Base-by-base conservation (phyloP, 495 filamentous ascomycete genomes). In the Hypomontagnella submonticulosa region DNA sequence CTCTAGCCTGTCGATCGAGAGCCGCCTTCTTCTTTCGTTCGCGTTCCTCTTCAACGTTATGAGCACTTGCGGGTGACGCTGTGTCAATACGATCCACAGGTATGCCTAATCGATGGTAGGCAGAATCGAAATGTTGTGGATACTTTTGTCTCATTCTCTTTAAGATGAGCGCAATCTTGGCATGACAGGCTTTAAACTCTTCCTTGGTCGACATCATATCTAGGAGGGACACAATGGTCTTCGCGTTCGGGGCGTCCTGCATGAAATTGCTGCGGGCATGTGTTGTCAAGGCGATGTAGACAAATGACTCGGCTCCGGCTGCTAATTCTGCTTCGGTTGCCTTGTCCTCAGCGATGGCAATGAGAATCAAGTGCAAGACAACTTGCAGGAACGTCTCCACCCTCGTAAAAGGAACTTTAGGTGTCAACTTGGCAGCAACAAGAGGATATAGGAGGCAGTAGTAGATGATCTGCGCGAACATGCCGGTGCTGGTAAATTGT, bases 341-440 rank as follows among this genome's bases (percentile, higher is more conserved):
- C 27, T 84, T 77, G 69, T 97, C 95, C 77, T 98, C 96, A 10
- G 89, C 75, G 30, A 93, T 87, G 33, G 93, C 92, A 36, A 95
- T 83, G 33, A 97, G 84, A 6, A 90, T 82, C 27, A 99, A 82
- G 75, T 98, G 95, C 36, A 99, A 76, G 10, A 96, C 87, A 32
- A 97, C 89, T 69, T 97, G 93, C 33, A 98, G 74, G 81, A 95
- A 97, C 3, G 90, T 89, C 75, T 99, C 95, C 27, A 97, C 81
- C 37, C 94, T 83, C 3, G 93, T 96, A 6, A 81, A 78, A 19
- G 90, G 92, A 36, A 97, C 90, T 20, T 78, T 81, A 3, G 90
- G 89, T 0, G 88, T 91, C 9, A 84, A 77, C 19, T 83, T 79
- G 54, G 87, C 84, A 38, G 85, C 87, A 18, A 85, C 84, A 13